phyloP scores from a whole-genome alignment of 2,329 filamentous ascomycete species.

The Ophiostoma ips region DNA sequence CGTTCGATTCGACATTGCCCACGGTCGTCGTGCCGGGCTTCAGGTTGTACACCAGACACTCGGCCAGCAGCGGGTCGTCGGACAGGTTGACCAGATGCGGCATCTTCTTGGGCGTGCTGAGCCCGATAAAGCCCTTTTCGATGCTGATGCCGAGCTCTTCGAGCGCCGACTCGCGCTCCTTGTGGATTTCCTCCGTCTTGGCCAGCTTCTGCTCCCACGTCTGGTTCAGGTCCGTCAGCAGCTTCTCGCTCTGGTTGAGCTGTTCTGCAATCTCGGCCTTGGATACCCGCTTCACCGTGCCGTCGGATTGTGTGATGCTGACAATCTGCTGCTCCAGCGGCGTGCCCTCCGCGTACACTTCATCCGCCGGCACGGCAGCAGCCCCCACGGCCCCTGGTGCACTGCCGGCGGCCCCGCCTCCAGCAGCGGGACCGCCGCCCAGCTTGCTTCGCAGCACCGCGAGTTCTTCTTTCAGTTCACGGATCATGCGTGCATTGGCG shows the following conservation, averaged over 20 bases:
- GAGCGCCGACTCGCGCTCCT: conserved; percentile 84
- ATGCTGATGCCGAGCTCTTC: conserved; percentile 98
- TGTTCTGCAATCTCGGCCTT: conserved; percentile 98
- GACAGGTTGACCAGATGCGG: conserved; percentile 96
- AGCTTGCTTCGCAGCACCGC: conserved; percentile 77
- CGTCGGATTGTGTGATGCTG: conserved; percentile 77
- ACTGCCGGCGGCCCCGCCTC: conserved; percentile 27
- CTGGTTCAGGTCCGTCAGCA: conserved; percentile 90
- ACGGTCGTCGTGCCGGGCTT: conserved; percentile 92
- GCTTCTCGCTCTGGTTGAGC: conserved; percentile 87
- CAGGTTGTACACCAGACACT: conserved; percentile 95
- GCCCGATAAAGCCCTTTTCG: conserved; percentile 90
- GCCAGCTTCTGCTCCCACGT: conserved; percentile 95
- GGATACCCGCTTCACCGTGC: conserved; percentile 82
- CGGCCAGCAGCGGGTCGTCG: conserved; percentile 82
- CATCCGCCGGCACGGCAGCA: conserved; percentile 45
- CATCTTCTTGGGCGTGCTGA: conserved; percentile 98
- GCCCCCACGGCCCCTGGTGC: conserved; percentile 27
- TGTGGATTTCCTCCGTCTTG: conserved; percentile 95
- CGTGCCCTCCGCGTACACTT: conserved; percentile 83
- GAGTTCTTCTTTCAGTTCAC: conserved; percentile 91
- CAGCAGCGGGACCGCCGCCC: conserved; percentile 25
- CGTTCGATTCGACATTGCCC: conserved; percentile 79
- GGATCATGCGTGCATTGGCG: conserved; percentile 96
- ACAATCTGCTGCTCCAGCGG: conserved; percentile 93